Evolutionary conservation across 495 filamentous ascomycete genomes (phyloP).

Genomic region (Patellaria atrata): DNA sequence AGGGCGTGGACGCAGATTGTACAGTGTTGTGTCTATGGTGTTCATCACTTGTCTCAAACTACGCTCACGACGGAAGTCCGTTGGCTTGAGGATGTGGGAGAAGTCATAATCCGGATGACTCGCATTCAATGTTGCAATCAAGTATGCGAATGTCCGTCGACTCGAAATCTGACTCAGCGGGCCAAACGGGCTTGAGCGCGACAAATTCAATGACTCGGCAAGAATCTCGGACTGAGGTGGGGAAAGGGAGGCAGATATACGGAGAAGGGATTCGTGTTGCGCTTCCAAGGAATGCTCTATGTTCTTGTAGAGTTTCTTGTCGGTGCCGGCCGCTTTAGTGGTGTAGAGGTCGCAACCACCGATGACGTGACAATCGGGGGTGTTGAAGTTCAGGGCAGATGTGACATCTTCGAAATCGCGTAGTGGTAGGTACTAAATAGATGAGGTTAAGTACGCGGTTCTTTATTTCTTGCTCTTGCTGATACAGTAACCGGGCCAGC

Average conservation of each 20-base stretch:
- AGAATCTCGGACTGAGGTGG: conserved; percentile 47
- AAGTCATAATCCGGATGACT: conserved; percentile 97
- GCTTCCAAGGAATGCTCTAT: conserved; percentile 80
- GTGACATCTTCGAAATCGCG: conserved; percentile 78
- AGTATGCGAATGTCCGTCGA: conserved; percentile 83
- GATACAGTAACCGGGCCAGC: too few relatives aligned
- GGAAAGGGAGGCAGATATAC: conserved; percentile 66
- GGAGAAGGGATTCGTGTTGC: conserved; percentile 75
- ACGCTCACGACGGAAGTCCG: conserved; percentile 72
- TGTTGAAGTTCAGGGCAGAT: conserved; percentile 84
- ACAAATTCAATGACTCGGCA: conserved; percentile 52
- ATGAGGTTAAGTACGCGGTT: too few relatives aligned
- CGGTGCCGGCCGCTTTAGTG: conserved; percentile 82
- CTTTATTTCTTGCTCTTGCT: too few relatives aligned
- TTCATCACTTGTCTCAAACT: conserved; percentile 64
- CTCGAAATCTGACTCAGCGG: conserved; percentile 71
- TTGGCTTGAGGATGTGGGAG: conserved; percentile 71
- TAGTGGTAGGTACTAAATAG: conserved; percentile 69
- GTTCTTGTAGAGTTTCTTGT: conserved; percentile 93
- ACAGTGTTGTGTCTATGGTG: conserved; percentile 68
- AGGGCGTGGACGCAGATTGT: conserved; percentile 61
- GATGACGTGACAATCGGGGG: conserved; percentile 72
- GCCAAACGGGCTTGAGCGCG: conserved; percentile 79
- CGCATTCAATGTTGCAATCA: conserved; percentile 96
- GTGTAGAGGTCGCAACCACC: conserved; percentile 94